phyloP scores from a whole-genome alignment of 2,329 filamentous ascomycete genomes.

The Alternaria atra region DNA sequence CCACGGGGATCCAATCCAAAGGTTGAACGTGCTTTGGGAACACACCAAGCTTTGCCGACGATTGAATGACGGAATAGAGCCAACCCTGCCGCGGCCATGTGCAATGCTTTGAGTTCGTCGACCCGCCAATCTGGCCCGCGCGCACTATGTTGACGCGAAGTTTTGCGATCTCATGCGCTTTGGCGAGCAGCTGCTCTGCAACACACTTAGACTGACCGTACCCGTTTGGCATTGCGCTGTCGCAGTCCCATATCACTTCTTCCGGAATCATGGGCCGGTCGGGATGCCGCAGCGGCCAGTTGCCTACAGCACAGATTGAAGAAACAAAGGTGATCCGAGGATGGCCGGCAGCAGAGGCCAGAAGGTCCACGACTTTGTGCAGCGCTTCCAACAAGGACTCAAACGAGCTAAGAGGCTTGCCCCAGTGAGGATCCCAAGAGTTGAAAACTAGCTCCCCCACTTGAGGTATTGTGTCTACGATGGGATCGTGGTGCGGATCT shows the following conservation, averaged over 20 bases:
- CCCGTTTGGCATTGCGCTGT: slow-evolving; percentile 40
- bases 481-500: slow-evolving; percentile 16
- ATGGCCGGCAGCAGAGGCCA: not conserved
- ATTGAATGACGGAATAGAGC: slow-evolving; percentile 15
- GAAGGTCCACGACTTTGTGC: slow-evolving; percentile 13
- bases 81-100: slow-evolving; percentile 21
- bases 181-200: slow-evolving; percentile 20
- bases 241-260: slow-evolving; percentile 31
- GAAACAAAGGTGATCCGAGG: slow-evolving; percentile 23
- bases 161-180: slow-evolving; percentile 8
- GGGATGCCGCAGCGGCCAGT: slow-evolving; percentile 17
- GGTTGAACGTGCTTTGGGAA: slow-evolving; percentile 16
- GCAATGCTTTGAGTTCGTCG: not conserved
- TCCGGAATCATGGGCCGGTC: slow-evolving; percentile 17
- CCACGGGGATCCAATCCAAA: slow-evolving; percentile 28
- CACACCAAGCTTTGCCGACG: slow-evolving; percentile 4
- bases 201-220: slow-evolving; percentile 50
- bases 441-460: slow-evolving; percentile 60
- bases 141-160: slow-evolving; percentile 22
- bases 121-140: slow-evolving; percentile 24
- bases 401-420: slow-evolving; percentile 21
- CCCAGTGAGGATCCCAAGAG: slow-evolving; percentile 66
- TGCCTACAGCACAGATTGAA: slow-evolving; percentile 24
- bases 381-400: slow-evolving; percentile 35
- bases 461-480: not conserved